phyloP scores from a whole-genome alignment of 768 basidiomycete species.

The Termitomyces sp. region DNA sequence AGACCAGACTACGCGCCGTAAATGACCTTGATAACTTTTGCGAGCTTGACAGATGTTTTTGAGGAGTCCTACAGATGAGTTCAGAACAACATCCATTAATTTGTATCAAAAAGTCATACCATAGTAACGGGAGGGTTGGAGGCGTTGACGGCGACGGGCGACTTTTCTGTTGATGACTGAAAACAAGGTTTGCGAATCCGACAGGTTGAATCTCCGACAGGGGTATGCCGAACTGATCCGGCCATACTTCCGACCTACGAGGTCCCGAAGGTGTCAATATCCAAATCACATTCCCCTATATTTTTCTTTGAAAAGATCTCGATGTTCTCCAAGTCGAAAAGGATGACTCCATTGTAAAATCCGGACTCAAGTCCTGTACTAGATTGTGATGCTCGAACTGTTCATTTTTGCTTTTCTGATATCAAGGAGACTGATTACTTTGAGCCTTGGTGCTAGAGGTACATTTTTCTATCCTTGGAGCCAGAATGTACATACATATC shows the following conservation, averaged over 20 bases:
- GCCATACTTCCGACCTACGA: no score
- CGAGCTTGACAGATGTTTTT: slow-evolving; percentile 94
- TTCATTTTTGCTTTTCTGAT: no score
- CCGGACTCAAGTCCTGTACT: no score
- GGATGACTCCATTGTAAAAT: no score
- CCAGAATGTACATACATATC: no score
- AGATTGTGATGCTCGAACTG: no score
- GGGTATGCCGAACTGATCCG: slow-evolving; percentile 1
- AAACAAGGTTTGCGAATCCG: slow-evolving; percentile 17
- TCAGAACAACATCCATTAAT: not conserved
- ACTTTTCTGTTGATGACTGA: slow-evolving; percentile 16
- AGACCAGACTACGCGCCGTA: not conserved
- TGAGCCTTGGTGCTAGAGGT: no score
- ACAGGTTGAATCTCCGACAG: slow-evolving; percentile 13
- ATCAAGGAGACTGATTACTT: no score
- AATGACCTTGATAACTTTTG: slow-evolving; percentile 90
- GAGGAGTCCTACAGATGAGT: slow-evolving; percentile 57
- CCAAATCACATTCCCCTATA: not conserved
- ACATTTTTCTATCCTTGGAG: no score
- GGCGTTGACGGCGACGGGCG: slow-evolving; percentile 6
- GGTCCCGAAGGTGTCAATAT: not conserved
- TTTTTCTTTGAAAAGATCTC: no score
- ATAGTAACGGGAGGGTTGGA: slow-evolving; percentile 16
- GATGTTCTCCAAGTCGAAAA: no score
- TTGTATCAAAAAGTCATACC: slow-evolving; percentile 20